Percentiles rank a stretch among this genome's conserved stretches.
Evolutionary conservation across 2,329 filamentous ascomycete genomes (phyloP).

Genomic region (Neonectria hederae): DNA sequence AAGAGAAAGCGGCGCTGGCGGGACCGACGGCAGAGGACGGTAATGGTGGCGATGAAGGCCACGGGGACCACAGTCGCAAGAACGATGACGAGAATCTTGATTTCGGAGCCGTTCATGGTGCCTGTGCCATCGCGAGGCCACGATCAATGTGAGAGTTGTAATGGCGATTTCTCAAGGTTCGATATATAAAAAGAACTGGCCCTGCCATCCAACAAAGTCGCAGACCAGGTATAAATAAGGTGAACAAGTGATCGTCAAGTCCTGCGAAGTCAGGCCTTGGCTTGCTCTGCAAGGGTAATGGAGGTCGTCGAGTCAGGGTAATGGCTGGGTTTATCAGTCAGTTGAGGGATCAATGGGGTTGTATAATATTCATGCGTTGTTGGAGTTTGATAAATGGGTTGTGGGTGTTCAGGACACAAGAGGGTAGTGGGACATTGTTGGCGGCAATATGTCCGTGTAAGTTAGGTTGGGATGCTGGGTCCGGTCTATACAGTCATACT

Average conservation of each 20-base stretch:
- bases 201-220: constrained; percentile 26
- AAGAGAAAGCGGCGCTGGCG: constrained; percentile 54
- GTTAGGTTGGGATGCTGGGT: neutral
- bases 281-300: constrained; percentile 19
- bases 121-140: constrained; percentile 35
- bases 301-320: constrained; percentile 7
- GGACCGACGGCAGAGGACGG: constrained; percentile 51
- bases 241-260: constrained; percentile 16
- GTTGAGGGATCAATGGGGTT: neutral
- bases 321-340: constrained; percentile 13
- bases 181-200: constrained; percentile 9
- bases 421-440: neutral
- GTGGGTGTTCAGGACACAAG: neutral
- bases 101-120: constrained; percentile 41
- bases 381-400: neutral
- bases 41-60: constrained; percentile 47
- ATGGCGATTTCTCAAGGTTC: neutral
- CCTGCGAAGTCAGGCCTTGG: neutral
- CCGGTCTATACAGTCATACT: constrained; percentile 3
- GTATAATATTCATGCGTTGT: constrained; percentile 2
- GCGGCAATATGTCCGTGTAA: neutral
- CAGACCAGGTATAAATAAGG: constrained; percentile 21
- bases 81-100: constrained; percentile 58
- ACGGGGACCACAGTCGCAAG: constrained; percentile 62
- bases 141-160: neutral